Evolutionary conservation across 495 filamentous ascomycete species (phyloP).

Genomic region (Astrothelium subdiscretum): DNA sequence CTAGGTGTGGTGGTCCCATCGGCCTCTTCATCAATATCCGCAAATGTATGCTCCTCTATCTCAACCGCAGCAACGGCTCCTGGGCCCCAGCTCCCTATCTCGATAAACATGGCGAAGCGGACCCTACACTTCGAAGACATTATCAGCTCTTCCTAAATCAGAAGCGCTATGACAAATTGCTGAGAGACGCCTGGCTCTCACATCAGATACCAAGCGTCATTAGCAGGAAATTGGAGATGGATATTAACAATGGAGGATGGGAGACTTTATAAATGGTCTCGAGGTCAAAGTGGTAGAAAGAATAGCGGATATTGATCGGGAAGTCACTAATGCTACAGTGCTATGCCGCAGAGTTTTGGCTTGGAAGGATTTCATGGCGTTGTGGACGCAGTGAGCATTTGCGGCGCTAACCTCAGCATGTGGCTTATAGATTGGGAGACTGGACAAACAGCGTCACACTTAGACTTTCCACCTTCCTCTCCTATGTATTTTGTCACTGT

Average conservation of each 20-base stretch:
- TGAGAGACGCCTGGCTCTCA: constrained; percentile 76
- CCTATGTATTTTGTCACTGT: too few relatives aligned
- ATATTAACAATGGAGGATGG: constrained; percentile 95
- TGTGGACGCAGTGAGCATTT: background rate
- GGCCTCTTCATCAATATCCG: constrained; percentile 93
- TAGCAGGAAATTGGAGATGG: constrained; percentile 76
- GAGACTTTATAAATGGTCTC: constrained; percentile 48
- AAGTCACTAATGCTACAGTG: too few relatives aligned
- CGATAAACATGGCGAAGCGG: constrained; percentile 88
- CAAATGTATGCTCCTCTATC: constrained; percentile 80
- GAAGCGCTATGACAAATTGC: constrained; percentile 78
- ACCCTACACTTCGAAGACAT: constrained; percentile 63
- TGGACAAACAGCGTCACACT: background rate
- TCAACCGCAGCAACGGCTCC: constrained; percentile 69
- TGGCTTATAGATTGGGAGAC: background rate
- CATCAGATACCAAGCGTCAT: constrained; percentile 84
- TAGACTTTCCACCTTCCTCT: background rate
- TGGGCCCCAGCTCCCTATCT: constrained; percentile 86
- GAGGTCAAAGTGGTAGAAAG: too few relatives aligned
- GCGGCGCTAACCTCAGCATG: background rate
- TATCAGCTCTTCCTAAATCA: constrained; percentile 88
- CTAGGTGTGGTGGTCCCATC: constrained; percentile 74
- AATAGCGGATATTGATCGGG: too few relatives aligned
- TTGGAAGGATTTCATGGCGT: background rate
- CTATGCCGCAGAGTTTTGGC: background rate